phyloP scores from a whole-genome alignment of 495 filamentous ascomycete genomes.

The Lindgomyces ingoldianus region DNA sequence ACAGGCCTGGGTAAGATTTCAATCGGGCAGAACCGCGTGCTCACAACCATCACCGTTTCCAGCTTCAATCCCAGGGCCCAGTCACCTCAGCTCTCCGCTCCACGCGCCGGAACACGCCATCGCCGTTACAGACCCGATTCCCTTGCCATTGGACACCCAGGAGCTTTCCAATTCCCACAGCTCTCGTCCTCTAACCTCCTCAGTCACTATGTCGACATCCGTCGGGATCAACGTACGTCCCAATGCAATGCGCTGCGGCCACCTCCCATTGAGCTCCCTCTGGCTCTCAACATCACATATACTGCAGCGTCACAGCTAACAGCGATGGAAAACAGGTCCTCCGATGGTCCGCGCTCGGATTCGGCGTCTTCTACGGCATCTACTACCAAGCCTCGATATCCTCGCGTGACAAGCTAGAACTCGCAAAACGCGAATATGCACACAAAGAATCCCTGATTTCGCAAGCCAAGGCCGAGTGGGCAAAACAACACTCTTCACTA shows the following conservation, averaged over 20 bases:
- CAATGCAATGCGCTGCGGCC: too few species aligned
- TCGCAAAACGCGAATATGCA: slow-evolving; percentile 75
- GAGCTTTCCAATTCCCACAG: neutral
- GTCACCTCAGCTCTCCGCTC: slow-evolving; percentile 28
- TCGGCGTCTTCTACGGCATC: slow-evolving; percentile 89
- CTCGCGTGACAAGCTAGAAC: slow-evolving; percentile 62
- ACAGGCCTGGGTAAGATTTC: slow-evolving; percentile 24
- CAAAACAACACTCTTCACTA: slow-evolving; percentile 66
- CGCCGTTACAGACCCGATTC: slow-evolving; percentile 9
- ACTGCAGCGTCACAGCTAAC: too few species aligned
- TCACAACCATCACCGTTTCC: slow-evolving; percentile 40
- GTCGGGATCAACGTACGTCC: slow-evolving; percentile 63
- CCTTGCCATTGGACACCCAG: slow-evolving; percentile 22
- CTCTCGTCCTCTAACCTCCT: neutral
- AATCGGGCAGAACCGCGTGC: slow-evolving; percentile 20
- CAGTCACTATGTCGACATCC: slow-evolving; percentile 55
- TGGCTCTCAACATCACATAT: too few species aligned
- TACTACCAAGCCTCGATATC: slow-evolving; percentile 81
- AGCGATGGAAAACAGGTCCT: slow-evolving; percentile 67
- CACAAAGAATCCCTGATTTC: slow-evolving; percentile 85
- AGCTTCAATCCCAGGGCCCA: slow-evolving; percentile 21
- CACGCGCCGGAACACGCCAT: slow-evolving; percentile 33
- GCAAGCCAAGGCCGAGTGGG: slow-evolving; percentile 87
- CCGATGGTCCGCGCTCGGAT: slow-evolving; percentile 84
- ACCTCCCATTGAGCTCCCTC: too few species aligned